phyloP scores from a whole-genome alignment of 1,284 basidiomycete genomes.

The Kwoniella shivajii region DNA sequence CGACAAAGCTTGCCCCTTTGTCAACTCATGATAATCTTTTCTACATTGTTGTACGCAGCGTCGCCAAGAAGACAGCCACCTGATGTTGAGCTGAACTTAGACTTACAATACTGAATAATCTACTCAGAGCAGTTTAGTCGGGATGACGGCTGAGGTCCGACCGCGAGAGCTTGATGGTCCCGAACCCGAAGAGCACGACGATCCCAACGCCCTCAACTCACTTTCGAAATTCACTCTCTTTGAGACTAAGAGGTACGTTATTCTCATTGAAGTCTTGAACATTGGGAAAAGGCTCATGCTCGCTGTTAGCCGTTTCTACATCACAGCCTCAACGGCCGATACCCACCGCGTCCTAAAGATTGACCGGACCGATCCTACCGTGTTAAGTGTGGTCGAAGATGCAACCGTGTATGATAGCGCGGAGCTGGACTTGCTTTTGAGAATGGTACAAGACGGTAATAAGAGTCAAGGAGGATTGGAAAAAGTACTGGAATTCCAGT shows the following conservation, averaged over 20 bases:
- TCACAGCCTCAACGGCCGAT: constrained; percentile 66
- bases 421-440: constrained; percentile 85
- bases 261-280: background rate
- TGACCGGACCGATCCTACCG: constrained; percentile 75
- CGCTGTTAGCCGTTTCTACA: constrained; percentile 68
- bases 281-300: background rate
- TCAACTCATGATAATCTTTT: background rate
- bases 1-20: background rate
- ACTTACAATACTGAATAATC: too few species aligned
- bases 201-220: constrained; percentile 31
- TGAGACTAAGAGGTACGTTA: constrained; percentile 69
- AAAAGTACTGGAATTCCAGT: constrained; percentile 75
- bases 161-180: background rate
- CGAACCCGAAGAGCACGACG: constrained; percentile 11
- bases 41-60: too few species aligned
- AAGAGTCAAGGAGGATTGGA: constrained; percentile 82
- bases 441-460: constrained; percentile 94
- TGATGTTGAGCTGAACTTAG: too few species aligned
- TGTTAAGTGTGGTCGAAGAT: constrained; percentile 78
- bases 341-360: constrained; percentile 89
- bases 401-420: constrained; percentile 81
- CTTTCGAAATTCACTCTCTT: constrained; percentile 90
- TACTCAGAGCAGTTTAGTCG: background rate
- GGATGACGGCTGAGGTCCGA: background rate
- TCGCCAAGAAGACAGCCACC: too few species aligned